Evolutionary conservation across 2,329 filamentous ascomycete species (phyloP), one percentile per base, ranked within the genome.

Genomic region (Coniosporium tulheliwenetii): DNA sequence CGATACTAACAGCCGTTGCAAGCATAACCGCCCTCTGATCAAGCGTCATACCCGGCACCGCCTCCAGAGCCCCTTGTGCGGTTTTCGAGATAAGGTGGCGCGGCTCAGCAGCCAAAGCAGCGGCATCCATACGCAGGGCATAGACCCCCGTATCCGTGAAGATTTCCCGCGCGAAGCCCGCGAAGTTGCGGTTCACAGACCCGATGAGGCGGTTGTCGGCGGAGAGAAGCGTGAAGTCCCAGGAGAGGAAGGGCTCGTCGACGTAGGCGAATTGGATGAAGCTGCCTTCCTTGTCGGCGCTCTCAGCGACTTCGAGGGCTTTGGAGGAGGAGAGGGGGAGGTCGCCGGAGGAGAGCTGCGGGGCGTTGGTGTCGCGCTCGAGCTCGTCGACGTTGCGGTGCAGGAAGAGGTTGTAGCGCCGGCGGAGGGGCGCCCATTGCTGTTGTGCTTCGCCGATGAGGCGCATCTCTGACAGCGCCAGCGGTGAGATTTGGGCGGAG

Each of bases 101-200:
- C 2, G 57, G 56, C 43, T 65, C 61, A 16, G 53, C 50, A 12
- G 58, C 55, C 9, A 65, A 42, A 1, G 55, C 62, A 10, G 73
- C 75, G 14, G 72, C 68, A 50, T 80, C 76, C 75, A 80, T 79
- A 10, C 75, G 63, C 12, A 80, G 55, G 7, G 71, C 74, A 50
- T 80, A 80, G 1, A 77, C 71, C 36, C 76, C 76, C 0, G 74
- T 79, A 46, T 79, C 75, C 1, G 76, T 79, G 52, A 80, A 79
- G 13, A 79, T 62, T 47, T 80, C 75, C 10, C 75, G 63, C 2
- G 71, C 75, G 51, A 78, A 77, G 2, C 75, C 75, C 13, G 57
- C 63, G 48, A 79, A 80, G 48, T 77, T 73, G 45, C 76, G 70
- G 47, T 78, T 79, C 3, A 80, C 75, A 2, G 69, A 73, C 35